Base-by-base conservation (phyloP, 1,284 basidiomycete species). In the Fomes fomentarius region DNA sequence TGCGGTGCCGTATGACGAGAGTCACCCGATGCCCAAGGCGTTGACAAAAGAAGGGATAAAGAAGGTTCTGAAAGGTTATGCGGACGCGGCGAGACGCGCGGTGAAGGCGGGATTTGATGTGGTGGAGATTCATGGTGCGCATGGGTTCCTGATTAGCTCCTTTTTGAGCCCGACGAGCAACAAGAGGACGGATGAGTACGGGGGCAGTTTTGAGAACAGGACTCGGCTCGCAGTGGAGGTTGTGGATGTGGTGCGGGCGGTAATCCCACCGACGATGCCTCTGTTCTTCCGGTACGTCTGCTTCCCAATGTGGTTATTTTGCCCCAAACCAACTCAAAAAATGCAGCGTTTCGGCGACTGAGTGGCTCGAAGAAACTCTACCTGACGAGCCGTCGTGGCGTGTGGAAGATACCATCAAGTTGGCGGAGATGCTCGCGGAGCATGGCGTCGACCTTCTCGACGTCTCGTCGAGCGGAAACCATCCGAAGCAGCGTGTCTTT, bases 261-360 rank as follows among this genome's bases (percentile, higher is more conserved):
- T 77, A 28, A 86, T 88, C 65, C 82, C 83, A 0, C 63, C 74
- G 7, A 69, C 78, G 19, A 84, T 82, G 72, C 87, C 89, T 0
- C 69, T 91, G n/a, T 87, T 91, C 69, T 74, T 85, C 59, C 78
- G 89, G 83, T 90, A 60, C 60, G 75, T 66, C 6, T 62, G 77
- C 73, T 33, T 72, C 70, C 9, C 17, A 6, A 15, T 21, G 4
- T 19, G n/a, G n/a, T n/a, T n/a, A n/a, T n/a, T n/a, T n/a, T n/a
- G n/a, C n/a, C n/a, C 15, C 9, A 3, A 17, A n/a, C 19, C 9
- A 11, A 19, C 8, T 24, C 8, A 5, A 11, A 15, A 12, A 4
- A 10, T 1, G 22, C 38, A 82, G 71, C 12, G 63, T 85, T 12
- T 78, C 76, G 28, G 84, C 79, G 6, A 78, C 75, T 19, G 83